Evolutionary conservation across 2,329 filamentous ascomycete species (phyloP).

Genomic region (Calonectria pteridis): DNA sequence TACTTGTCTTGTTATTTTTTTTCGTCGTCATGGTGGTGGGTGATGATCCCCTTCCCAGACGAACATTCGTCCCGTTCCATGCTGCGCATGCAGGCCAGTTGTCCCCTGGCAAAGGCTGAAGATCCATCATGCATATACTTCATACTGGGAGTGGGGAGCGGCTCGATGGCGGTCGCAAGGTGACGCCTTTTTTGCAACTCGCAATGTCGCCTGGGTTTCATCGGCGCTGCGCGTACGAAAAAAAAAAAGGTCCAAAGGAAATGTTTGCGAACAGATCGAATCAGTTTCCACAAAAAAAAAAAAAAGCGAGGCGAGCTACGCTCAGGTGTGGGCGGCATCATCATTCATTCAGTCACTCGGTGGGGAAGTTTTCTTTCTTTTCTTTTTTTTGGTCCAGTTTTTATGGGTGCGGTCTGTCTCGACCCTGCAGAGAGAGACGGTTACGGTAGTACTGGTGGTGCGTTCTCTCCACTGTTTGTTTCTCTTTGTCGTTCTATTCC

Average conservation of each 20-base stretch:
- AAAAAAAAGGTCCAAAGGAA: background rate
- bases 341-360: background rate
- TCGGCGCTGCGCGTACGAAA: background rate
- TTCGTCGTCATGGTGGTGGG: too few relatives aligned
- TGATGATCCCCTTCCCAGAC: too few relatives aligned
- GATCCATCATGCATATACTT: conserved; percentile 3
- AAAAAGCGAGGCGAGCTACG: background rate
- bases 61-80: background rate
- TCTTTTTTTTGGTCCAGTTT: background rate
- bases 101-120: background rate
- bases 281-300: background rate
- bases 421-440: background rate
- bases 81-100: background rate
- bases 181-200: background rate
- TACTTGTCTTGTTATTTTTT: background rate
- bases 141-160: background rate
- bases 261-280: conserved; percentile 9
- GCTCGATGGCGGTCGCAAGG: background rate
- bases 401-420: background rate
- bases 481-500: background rate
- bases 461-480: conserved; percentile 17
- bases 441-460: too few relatives aligned
- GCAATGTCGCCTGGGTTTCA: background rate
- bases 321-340: too few relatives aligned
- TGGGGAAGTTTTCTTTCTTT: background rate